Percentiles rank a stretch among this genome's conserved stretches.
phyloP scores from a whole-genome alignment of 2,329 filamentous ascomycete genomes.

The Podosphaera aphanis region DNA sequence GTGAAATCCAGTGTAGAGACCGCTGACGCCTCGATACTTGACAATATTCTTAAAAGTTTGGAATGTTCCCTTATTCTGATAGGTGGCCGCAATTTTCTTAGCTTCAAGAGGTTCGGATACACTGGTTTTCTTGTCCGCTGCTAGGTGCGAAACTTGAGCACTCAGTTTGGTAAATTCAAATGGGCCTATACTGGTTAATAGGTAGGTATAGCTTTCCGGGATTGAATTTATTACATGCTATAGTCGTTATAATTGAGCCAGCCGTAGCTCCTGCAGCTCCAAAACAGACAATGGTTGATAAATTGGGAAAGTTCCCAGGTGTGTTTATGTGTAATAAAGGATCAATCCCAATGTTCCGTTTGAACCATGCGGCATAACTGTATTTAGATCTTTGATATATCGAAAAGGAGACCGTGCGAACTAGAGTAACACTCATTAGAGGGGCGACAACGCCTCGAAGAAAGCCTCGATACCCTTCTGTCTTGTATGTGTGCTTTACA shows the following conservation, averaged over 20 bases:
- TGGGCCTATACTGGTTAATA: conserved; percentile 30
- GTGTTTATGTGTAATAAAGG: conserved; percentile 51
- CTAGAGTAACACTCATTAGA: conserved; percentile 55
- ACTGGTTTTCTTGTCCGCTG: conserved; percentile 31
- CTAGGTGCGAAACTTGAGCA: conserved; percentile 60
- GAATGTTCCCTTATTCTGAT: conserved; percentile 56
- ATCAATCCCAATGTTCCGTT: conserved; percentile 40
- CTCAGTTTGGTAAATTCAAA: conserved; percentile 81
- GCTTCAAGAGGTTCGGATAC: conserved; percentile 14
- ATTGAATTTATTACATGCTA: conserved; percentile 36
- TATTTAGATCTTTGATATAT: conserved; percentile 62
- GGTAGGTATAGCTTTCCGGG: background rate
- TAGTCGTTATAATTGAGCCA: conserved; percentile 54
- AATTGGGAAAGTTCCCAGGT: conserved; percentile 43
- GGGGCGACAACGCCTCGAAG: conserved; percentile 64
- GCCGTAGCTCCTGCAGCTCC: conserved; percentile 56
- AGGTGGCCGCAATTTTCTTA: conserved; percentile 33
- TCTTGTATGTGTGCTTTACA: conserved; percentile 49
- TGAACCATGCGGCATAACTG: conserved; percentile 46
- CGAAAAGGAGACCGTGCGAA: conserved; percentile 56
- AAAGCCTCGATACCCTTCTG: conserved; percentile 52
- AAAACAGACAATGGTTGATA: conserved; percentile 54
- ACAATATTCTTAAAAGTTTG: conserved; percentile 57
- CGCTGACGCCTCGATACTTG: conserved; percentile 45
- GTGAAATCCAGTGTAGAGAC: conserved; percentile 60